These are phyloP conservation scores for Nemophila menziesii DNA, from an alignment of 257 asterid species.

Conservation along the genomic window DNA sequence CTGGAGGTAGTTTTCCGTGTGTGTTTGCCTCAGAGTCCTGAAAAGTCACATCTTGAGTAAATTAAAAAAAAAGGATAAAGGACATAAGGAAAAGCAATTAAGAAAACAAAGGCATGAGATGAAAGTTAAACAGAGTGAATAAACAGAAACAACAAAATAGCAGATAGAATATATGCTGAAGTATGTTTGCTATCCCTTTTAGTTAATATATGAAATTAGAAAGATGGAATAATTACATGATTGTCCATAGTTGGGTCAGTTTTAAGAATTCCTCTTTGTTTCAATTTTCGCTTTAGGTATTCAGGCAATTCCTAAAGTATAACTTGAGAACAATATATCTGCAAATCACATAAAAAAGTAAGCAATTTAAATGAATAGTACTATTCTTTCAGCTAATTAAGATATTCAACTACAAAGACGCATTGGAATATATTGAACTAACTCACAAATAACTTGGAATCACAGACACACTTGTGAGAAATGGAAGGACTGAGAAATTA, in stretches of 20 bases:
- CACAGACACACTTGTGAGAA: no score
- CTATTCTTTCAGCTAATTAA: no score
- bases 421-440: no score
- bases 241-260: slow-evolving; percentile 27
- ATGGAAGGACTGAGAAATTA: no score
- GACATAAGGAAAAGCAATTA: not conserved
- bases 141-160: no score
- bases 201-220: slow-evolving; percentile 1
- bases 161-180: not conserved
- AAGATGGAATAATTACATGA: slow-evolving; percentile 12
- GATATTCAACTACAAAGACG: no score
- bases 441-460: no score
- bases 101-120: not conserved
- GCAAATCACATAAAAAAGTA: no score
- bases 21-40: slow-evolving; percentile 42
- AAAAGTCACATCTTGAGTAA: slow-evolving; percentile 16
- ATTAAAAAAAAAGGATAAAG: slow-evolving; percentile 3
- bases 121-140: not conserved
- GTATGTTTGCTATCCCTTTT: not conserved
- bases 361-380: no score
- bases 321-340: no score
- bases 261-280: slow-evolving; percentile 85
- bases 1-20: slow-evolving; percentile 52
- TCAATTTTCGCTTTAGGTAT: slow-evolving; percentile 80
- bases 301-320: slow-evolving; percentile 83